A percentile compares a stretch with the other conserved stretches of the same genome.
Conservation (phyloP, 139 green algal species). For the Tetraselmis striata region DNA sequence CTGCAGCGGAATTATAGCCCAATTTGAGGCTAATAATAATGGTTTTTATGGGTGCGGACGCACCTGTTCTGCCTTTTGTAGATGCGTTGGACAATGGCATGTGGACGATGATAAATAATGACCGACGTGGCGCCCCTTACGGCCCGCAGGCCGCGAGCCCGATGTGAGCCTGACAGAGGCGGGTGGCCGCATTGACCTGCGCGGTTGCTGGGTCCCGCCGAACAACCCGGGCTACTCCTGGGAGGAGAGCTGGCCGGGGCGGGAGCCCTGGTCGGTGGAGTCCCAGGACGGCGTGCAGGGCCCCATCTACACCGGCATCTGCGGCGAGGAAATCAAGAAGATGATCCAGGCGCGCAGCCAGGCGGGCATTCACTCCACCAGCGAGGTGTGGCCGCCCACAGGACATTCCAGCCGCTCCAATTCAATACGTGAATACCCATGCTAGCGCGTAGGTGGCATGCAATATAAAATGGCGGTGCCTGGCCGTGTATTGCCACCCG, state of each 20-base stretch:
- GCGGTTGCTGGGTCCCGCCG: constrained; percentile 8
- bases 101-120: too few relatives aligned
- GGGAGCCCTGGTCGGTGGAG: constrained; percentile 5
- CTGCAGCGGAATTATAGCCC: too few relatives aligned
- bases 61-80: too few relatives aligned
- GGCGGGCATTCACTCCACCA: constrained; percentile 11
- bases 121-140: not conserved
- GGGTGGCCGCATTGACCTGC: constrained; percentile 3
- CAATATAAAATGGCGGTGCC: too few relatives aligned
- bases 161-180: constrained; percentile 9
- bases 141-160: not conserved
- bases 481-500: too few relatives aligned
- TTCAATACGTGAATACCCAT: too few relatives aligned
- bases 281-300: constrained; percentile 12
- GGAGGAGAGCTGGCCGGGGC: constrained; percentile 7
- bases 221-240: constrained; percentile 15
- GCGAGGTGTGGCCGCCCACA: not conserved
- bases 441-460: too few relatives aligned
- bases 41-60: too few relatives aligned
- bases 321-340: constrained; percentile 15
- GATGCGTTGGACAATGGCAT: too few relatives aligned
- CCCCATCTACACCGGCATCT: constrained; percentile 14
- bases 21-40: too few relatives aligned
- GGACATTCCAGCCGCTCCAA: not conserved
- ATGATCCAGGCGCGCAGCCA: constrained; percentile 12